Evolutionary conservation across 1,284 basidiomycete species (phyloP).

Genomic region (Ceratobasidium papillatum): DNA sequence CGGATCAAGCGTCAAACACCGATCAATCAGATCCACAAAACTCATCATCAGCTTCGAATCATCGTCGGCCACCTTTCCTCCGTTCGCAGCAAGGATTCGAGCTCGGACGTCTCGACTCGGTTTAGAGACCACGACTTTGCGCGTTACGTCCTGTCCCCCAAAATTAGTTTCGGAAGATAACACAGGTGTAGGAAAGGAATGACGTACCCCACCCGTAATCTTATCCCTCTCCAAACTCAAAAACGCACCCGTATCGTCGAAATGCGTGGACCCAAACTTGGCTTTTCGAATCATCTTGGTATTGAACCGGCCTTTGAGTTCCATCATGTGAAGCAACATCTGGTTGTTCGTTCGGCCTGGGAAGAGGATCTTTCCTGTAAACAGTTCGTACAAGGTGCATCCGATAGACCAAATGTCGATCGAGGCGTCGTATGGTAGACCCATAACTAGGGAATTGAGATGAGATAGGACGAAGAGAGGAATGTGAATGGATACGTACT

Average conservation of each 20-base stretch:
- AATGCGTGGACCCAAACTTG: conserved; percentile 90
- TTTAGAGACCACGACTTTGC: conserved; percentile 86
- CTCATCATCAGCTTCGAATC: conserved; percentile 84
- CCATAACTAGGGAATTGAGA: conserved; percentile 73
- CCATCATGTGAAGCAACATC: conserved; percentile 97
- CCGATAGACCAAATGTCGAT: conserved; percentile 98
- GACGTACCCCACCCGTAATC: conserved; percentile 80
- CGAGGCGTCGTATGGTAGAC: conserved; percentile 91
- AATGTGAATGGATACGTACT: conserved; percentile 65
- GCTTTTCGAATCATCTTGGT: conserved; percentile 94
- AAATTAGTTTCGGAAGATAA: conserved; percentile 44
- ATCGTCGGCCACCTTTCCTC: conserved; percentile 84
- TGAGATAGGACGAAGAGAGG: conserved; percentile 14
- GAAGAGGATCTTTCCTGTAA: conserved; percentile 98
- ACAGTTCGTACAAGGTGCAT: conserved; percentile 97
- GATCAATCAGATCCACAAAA: conserved; percentile 93
- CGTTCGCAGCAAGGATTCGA: conserved; percentile 80
- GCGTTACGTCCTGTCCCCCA: conserved; percentile 73
- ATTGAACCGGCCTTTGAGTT: conserved; percentile 93
- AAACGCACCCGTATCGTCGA: conserved; percentile 90
- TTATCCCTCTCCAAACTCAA: conserved; percentile 81
- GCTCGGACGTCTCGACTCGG: conserved; percentile 82
- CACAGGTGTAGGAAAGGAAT: conserved; percentile 17
- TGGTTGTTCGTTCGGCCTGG: conserved; percentile 98
- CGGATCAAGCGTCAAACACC: conserved; percentile 91